A percentile compares a stretch with the other conserved stretches of the same genome.
These are phyloP conservation scores for Fusarium proliferatum DNA, from an alignment of 2,329 filamentous ascomycete genomes.

Conservation along the genomic window DNA sequence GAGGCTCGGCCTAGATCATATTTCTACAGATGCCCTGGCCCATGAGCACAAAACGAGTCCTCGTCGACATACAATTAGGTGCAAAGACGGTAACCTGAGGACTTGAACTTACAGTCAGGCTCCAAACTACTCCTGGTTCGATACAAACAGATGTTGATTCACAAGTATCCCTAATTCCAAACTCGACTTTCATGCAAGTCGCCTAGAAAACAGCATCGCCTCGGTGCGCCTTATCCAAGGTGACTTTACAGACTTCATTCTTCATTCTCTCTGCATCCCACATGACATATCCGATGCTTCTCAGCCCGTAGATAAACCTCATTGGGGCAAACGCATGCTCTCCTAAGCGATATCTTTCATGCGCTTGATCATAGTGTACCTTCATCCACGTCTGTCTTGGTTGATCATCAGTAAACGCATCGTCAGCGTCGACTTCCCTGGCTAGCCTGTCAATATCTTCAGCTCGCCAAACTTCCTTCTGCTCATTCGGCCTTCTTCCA, in stretches of 20 bases:
- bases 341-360: slow-evolving; percentile 31
- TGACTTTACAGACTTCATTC: slow-evolving; percentile 24
- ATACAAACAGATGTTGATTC: background rate
- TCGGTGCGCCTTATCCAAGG: slow-evolving; percentile 32
- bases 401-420: slow-evolving; percentile 22
- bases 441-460: slow-evolving; percentile 37
- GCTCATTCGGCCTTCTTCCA: background rate
- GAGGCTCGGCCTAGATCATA: background rate
- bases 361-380: slow-evolving; percentile 28
- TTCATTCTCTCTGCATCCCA: slow-evolving; percentile 38
- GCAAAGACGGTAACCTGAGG: background rate
- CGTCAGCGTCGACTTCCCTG: slow-evolving; percentile 28
- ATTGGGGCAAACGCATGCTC: slow-evolving; percentile 28
- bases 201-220: slow-evolving; percentile 33
- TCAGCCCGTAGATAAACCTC: slow-evolving; percentile 34
- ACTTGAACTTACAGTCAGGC: background rate
- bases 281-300: slow-evolving; percentile 37
- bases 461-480: slow-evolving; percentile 16
- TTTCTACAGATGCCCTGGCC: background rate
- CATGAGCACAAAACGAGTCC: background rate
- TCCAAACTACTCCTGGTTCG: background rate
- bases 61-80: background rate
- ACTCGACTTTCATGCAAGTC: too few relatives aligned
- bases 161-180: background rate
- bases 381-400: slow-evolving; percentile 34